phyloP scores from a whole-genome alignment of 176 grass and related monocot species.

The Oryza longistaminata region DNA sequence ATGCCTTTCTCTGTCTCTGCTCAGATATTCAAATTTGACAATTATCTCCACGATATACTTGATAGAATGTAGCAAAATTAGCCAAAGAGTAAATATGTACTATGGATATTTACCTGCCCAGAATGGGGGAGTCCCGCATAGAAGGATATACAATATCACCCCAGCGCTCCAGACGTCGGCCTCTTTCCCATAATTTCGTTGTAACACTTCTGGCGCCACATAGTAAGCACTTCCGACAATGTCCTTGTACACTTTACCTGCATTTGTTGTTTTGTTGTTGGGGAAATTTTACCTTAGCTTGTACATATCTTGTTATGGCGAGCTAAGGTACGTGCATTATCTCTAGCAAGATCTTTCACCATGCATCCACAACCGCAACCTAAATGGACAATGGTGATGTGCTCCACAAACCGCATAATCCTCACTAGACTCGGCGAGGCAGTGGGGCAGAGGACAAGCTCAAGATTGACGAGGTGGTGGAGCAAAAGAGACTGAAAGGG shows the following conservation, averaged over 20 bases:
- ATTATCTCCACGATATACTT: not conserved
- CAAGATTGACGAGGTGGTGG: too few relatives aligned
- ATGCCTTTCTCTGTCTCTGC: constrained; percentile 79
- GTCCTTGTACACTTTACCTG: constrained; percentile 75
- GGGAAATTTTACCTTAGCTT: too few relatives aligned
- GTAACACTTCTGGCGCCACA: constrained; percentile 74
- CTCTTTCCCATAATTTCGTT: constrained; percentile 70
- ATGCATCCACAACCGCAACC: too few relatives aligned
- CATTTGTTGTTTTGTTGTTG: constrained; percentile 3
- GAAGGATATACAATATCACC: constrained; percentile 81
- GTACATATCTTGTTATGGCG: too few relatives aligned
- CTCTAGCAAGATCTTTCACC: too few relatives aligned
- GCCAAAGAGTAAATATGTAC: not conserved
- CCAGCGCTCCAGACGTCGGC: constrained; percentile 84
- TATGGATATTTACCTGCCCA: constrained; percentile 54
- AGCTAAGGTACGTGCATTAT: too few relatives aligned
- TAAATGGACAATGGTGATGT: too few relatives aligned
- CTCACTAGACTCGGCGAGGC: too few relatives aligned
- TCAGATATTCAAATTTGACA: constrained; percentile 25
- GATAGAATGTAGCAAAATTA: not conserved
- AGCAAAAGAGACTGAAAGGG: too few relatives aligned
- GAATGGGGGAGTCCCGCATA: constrained; percentile 68
- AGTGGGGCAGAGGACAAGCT: too few relatives aligned
- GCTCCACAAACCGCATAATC: too few relatives aligned
- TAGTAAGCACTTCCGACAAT: constrained; percentile 76